phyloP scores from a whole-genome alignment of 768 basidiomycete genomes.

The Trametes cinnabarina region DNA sequence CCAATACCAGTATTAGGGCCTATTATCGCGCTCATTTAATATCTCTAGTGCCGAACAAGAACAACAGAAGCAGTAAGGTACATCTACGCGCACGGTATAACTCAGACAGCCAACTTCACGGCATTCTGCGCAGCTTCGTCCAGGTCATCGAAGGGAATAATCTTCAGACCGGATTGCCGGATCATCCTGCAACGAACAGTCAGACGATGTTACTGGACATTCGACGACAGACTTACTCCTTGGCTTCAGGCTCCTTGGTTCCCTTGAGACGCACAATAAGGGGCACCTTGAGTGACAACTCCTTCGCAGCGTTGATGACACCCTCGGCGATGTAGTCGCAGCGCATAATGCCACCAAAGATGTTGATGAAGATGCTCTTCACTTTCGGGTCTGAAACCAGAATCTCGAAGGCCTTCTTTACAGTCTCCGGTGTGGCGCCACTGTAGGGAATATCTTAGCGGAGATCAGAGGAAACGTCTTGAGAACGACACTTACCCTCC shows the following conservation, averaged over 20 bases:
- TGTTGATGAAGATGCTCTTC: conserved; percentile 99
- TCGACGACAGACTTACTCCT: conserved; percentile 59
- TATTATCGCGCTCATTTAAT: conserved; percentile 8
- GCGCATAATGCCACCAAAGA: conserved; percentile 98
- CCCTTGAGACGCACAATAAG: conserved; percentile 94
- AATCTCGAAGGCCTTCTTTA: conserved; percentile 99
- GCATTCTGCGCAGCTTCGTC: conserved; percentile 89
- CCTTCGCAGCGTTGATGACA: conserved; percentile 96
- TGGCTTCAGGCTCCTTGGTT: conserved; percentile 94
- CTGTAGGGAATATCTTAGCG: too few species aligned
- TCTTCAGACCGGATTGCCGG: conserved; percentile 86
- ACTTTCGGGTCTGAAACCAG: conserved; percentile 87
- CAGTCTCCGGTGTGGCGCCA: conserved; percentile 98
- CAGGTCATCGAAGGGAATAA: conserved; percentile 87
- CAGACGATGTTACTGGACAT: background rate
- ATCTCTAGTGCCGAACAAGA: conserved; percentile 8
- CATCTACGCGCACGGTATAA: background rate
- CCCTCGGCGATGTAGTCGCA: conserved; percentile 98
- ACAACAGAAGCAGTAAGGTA: conserved; percentile 15
- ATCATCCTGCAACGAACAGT: conserved; percentile 67
- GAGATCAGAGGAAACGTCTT: background rate
- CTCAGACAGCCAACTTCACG: conserved; percentile 55
- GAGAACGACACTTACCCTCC: conserved; percentile 63
- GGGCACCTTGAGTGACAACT: conserved; percentile 80
- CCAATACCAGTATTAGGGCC: conserved; percentile 1